Conservation (phyloP, 225 moss, liverwort and hornwort genomes). For the Pleurozium schreberi region DNA sequence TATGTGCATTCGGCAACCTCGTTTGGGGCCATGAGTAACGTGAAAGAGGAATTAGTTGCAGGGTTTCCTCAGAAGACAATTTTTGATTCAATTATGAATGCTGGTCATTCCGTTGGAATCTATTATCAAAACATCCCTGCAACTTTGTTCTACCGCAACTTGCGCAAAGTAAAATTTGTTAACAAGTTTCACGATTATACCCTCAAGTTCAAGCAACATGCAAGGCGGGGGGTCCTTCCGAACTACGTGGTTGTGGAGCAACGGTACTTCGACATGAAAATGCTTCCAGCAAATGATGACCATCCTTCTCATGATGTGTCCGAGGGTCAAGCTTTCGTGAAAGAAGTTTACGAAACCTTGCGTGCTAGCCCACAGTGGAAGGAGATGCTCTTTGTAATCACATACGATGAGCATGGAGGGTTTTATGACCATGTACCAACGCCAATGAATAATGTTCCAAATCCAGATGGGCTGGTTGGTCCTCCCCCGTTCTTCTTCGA, state of each 20-base stretch:
- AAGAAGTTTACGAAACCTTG: slow-evolving; percentile 91
- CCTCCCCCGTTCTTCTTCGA: slow-evolving; percentile 53
- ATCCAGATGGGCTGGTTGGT: slow-evolving; percentile 81
- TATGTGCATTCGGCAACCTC: slow-evolving; percentile 95
- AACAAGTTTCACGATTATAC: slow-evolving; percentile 72
- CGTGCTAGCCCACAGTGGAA: slow-evolving; percentile 95
- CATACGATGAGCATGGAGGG: slow-evolving; percentile 97
- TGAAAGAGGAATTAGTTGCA: slow-evolving; percentile 55
- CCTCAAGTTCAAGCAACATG: slow-evolving; percentile 72
- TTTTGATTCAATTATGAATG: slow-evolving; percentile 64
- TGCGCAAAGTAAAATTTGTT: slow-evolving; percentile 78
- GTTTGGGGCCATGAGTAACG: slow-evolving; percentile 84
- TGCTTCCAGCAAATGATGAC: slow-evolving; percentile 90
- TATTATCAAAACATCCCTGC: slow-evolving; percentile 97
- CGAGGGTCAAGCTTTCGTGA: slow-evolving; percentile 86
- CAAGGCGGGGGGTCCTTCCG: slow-evolving; percentile 62
- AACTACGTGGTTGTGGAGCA: slow-evolving; percentile 94
- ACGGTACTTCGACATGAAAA: slow-evolving; percentile 74
- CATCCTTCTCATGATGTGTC: slow-evolving; percentile 98
- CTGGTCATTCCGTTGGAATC: slow-evolving; percentile 72
- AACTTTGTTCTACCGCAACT: slow-evolving; percentile 65
- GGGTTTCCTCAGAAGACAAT: slow-evolving; percentile 94
- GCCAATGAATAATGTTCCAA: slow-evolving; percentile 73
- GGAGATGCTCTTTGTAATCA: slow-evolving; percentile 84
- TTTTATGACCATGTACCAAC: slow-evolving; percentile 97